Conservation (phyloP, 345 rosid genomes). For the Dipteronia dyeriana region DNA sequence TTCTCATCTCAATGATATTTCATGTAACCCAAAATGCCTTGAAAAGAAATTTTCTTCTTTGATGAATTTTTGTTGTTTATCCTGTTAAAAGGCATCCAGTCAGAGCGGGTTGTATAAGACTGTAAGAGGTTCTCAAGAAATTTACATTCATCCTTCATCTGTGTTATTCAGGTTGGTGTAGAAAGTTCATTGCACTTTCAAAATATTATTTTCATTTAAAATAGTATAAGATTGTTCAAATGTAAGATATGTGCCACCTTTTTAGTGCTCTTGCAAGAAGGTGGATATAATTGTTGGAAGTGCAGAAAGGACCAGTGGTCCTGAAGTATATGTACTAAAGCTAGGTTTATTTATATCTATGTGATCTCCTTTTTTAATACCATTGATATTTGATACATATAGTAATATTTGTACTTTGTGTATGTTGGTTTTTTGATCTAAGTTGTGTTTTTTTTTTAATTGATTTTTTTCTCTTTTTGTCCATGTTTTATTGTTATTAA, state of each 20-base stretch:
- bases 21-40: slow-evolving; percentile 4
- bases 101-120: slow-evolving; percentile 84
- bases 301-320: not conserved
- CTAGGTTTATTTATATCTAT: not conserved
- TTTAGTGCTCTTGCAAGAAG: not conserved
- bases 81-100: slow-evolving; percentile 57
- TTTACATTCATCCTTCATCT: slow-evolving; percentile 86
- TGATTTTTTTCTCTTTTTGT: not conserved
- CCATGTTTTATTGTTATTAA: not conserved
- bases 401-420: not conserved
- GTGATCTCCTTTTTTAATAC: not conserved
- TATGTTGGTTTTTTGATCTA: not conserved
- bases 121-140: slow-evolving; percentile 84
- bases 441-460: not conserved
- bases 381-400: not conserved
- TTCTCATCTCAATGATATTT: not conserved
- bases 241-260: not conserved
- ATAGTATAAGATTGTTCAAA: not conserved
- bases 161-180: slow-evolving; percentile 79
- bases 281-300: not conserved
- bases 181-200: not conserved
- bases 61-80: slow-evolving; percentile 16
- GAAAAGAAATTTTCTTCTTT: not conserved
- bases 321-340: not conserved
- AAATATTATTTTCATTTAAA: not conserved